Base-by-base conservation (phyloP, 108 stramenopile genomes). In the Bacterosira constricta region DNA sequence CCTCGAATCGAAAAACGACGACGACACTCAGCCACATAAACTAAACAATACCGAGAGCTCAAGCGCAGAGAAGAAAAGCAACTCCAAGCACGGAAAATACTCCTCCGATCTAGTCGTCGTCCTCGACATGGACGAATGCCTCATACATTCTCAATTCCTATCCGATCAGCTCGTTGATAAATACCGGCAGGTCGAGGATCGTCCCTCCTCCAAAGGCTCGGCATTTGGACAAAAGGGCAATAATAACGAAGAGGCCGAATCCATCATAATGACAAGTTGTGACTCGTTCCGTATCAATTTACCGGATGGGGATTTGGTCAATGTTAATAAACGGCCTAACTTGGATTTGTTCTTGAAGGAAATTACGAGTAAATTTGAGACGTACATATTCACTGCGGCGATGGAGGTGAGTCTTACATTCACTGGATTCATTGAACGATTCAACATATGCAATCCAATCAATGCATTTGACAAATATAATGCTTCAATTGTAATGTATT, bases 111-210 rank as follows among this genome's bases (percentile, higher is more conserved):
- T 96, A 2, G 71, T 94, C 12, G 96, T 99, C 7, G 96, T 99
- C 23, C 83, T 99, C 21, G 99, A 99, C 69, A 92, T 98, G 87
- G 99, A 99, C 70, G 99, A 99, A 80, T 99, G 98, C 42, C 80
- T 99, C 44, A 96, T 99, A 58, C 99, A 99, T 77, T 96, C 96
- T 42, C 95, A 98, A 77, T 96, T 97, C 73, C 62, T 87, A 46
- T 69, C 86, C 25, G 77, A 88, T 61, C 75, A 79, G 20, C 51
- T 73, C 10, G 71, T 75, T 45, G 85, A 89, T 66, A 82, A 82
- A 63, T 79, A 84, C 41, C 81, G 83, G 52, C 83, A 85, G 38
- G 54, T 57, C 18, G 80, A 82, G 73, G 69, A 77, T 6, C 80
- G 75, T 32, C 79, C 83, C 5, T 13, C 65, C 18, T 50, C 52